Evolutionary conservation across 2,329 filamentous ascomycete genomes (phyloP), one percentile per base, ranked within the genome.

Genomic region (Colletotrichum tropicale): DNA sequence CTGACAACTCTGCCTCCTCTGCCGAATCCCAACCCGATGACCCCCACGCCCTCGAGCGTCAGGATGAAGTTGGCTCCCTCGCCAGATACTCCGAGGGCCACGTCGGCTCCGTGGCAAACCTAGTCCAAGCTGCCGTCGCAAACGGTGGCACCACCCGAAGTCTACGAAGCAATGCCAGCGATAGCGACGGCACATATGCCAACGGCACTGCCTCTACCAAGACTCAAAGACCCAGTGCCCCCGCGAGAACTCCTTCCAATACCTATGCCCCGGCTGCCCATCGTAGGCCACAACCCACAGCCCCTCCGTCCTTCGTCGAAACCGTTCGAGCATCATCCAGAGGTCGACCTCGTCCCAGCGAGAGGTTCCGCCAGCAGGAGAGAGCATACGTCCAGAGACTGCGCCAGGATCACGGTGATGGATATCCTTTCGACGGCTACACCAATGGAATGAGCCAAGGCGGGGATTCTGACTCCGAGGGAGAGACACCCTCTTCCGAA

Each of bases 301-400:
- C 85, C 56, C 81, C 85, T n/a, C 81, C 87, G 66, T 84, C 87
- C 43, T 87, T 86, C 75, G 83, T 85, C 76, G 86, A 85, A 60
- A 83, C 86, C 69, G 85, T 87, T 78, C 85, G 90, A 78, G 85
- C 92, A 80, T 82, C 89, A 79, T 85, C 91, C 82, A 85, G 91
- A 85, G 86, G 91, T 55, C 86, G 89, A 64, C 85, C 84, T 73
- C 82, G 86, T 77, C 87, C 84, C 80, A 88, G 82, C 77, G 88
- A 89, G 48, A 86, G 87, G n/a, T 91, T 88, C 73, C 90, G 94
- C 76, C 94, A 95, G 64, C 95, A 98, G 85, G 96, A 98, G 84
- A 95, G 96, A 83, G 96, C 96, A 73, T 99, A 99, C 83, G 94
- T 98, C 38, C 95, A 98, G 84, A 93, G 96, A 80, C 91, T 98